phyloP scores from a whole-genome alignment of 2,329 filamentous ascomycete genomes.

The Malbranchea zuffiana region DNA sequence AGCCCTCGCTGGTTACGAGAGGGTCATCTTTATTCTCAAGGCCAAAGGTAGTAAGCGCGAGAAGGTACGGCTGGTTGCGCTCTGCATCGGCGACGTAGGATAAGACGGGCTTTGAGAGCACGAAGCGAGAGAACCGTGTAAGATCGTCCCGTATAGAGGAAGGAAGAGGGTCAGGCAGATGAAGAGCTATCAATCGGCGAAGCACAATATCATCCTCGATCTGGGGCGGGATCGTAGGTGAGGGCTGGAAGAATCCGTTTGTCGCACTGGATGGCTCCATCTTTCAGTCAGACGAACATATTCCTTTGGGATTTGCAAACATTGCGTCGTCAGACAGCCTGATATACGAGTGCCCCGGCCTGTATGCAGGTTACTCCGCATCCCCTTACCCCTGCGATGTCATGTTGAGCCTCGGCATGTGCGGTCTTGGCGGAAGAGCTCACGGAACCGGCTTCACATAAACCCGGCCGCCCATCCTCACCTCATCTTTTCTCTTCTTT shows the following conservation, averaged over 20 bases:
- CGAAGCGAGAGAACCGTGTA: constrained; percentile 16
- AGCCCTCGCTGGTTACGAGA: constrained; percentile 20
- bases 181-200: constrained; percentile 16
- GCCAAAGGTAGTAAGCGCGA: constrained; percentile 19
- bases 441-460: too few relatives aligned
- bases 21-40: constrained; percentile 19
- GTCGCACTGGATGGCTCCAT: constrained; percentile 21
- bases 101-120: constrained; percentile 16
- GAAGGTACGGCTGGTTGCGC: constrained; percentile 17
- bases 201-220: constrained; percentile 17
- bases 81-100: constrained; percentile 17
- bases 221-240: constrained; percentile 15
- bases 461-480: too few relatives aligned
- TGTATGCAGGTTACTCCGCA: too few relatives aligned
- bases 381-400: too few relatives aligned
- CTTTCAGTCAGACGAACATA: constrained; percentile 19
- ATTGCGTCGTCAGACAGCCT: constrained; percentile 18
- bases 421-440: too few relatives aligned
- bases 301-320: constrained; percentile 27
- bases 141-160: constrained; percentile 16
- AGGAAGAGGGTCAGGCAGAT: constrained; percentile 18
- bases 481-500: too few relatives aligned
- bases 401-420: too few relatives aligned
- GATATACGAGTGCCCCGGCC: too few relatives aligned
- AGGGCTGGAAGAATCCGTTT: constrained; percentile 19